phyloP scores from a whole-genome alignment of 768 basidiomycete species.

The Tricholoma furcatifolium region DNA sequence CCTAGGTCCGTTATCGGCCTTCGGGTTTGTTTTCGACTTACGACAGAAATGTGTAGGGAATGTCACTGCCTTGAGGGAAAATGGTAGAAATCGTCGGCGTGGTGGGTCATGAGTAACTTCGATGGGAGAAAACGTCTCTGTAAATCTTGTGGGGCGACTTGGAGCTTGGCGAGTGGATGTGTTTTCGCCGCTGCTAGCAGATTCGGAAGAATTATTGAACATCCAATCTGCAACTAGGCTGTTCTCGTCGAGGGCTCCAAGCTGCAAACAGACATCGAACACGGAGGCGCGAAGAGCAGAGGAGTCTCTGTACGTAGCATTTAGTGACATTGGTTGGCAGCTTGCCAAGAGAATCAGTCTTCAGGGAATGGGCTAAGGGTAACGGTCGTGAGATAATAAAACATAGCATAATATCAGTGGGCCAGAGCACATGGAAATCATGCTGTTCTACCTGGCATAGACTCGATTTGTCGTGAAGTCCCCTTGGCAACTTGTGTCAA shows the following conservation, averaged over 20 bases:
- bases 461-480: no score
- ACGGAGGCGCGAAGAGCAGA: conserved; percentile 25
- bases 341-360: no score
- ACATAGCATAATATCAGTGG: no score
- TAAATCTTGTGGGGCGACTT: conserved; percentile 15
- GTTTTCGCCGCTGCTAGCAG: background rate
- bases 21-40: background rate
- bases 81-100: conserved; percentile 4
- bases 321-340: no score
- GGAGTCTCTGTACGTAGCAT: no score
- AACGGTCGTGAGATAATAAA: no score
- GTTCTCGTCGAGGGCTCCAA: conserved; percentile 31
- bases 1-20: background rate
- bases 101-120: background rate
- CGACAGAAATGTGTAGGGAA: conserved; percentile 3
- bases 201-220: conserved; percentile 22
- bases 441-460: no score
- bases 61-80: conserved; percentile 7
- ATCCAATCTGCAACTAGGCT: conserved; percentile 32
- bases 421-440: no score
- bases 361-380: no score
- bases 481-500: no score
- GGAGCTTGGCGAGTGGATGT: background rate
- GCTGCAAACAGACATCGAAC: conserved; percentile 30
- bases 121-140: conserved; percentile 14